phyloP scores from a whole-genome alignment of 768 basidiomycete genomes.

The Naematelia aurantialba region DNA sequence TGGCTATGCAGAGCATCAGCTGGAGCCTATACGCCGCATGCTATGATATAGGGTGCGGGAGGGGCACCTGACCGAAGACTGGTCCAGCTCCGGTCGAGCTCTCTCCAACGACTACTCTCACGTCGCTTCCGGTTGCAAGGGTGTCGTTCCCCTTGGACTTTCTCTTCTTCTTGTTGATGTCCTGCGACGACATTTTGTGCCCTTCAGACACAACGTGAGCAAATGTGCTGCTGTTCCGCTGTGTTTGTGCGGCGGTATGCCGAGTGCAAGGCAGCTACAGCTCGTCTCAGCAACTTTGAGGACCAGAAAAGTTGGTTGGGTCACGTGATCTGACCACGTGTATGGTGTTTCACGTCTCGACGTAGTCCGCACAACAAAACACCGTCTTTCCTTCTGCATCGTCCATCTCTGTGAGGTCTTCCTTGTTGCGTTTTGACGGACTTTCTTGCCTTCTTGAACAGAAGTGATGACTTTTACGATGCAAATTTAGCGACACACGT shows the following conservation, averaged over 20 bases:
- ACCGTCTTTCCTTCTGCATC: not conserved
- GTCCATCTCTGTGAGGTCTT: not conserved
- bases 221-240: no score
- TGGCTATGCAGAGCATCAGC: slow-evolving; percentile 30
- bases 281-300: not conserved
- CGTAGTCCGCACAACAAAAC: not conserved
- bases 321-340: slow-evolving; percentile 1
- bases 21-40: no score
- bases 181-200: slow-evolving; percentile 7
- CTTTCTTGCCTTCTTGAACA: slow-evolving; percentile 13
- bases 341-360: not conserved
- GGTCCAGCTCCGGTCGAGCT: slow-evolving; percentile 30
- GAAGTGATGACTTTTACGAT: not conserved
- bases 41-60: not conserved
- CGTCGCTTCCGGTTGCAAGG: slow-evolving; percentile 3
- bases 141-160: slow-evolving; percentile 32
- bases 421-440: slow-evolving; percentile 1
- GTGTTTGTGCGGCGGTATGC: no score
- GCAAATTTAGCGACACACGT: not conserved
- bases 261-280: not conserved
- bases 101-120: slow-evolving; percentile 28
- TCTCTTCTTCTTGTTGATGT: slow-evolving; percentile 30
- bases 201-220: not conserved
- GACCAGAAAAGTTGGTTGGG: not conserved
- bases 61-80: slow-evolving; percentile 33